A percentile compares a stretch with the other conserved stretches of the same genome.
These are phyloP conservation scores for Stachybotrys chlorohalonatus DNA, from an alignment of 2,329 filamentous ascomycete species.

Conservation along the genomic window DNA sequence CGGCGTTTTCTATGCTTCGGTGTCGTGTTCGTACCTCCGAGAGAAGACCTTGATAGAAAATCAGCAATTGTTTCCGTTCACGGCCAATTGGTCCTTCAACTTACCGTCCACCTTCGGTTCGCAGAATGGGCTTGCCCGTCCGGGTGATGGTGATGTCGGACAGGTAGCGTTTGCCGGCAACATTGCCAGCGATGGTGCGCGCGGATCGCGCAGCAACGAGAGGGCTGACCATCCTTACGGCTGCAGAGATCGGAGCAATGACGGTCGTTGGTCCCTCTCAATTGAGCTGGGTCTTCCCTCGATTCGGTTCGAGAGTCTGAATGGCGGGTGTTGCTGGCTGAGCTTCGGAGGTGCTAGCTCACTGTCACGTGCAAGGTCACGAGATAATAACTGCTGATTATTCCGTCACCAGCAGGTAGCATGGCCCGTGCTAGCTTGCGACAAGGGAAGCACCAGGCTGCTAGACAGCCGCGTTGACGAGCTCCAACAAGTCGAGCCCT, in stretches of 20 bases:
- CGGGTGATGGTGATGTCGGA: slow-evolving; percentile 89
- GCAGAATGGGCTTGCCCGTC: slow-evolving; percentile 91
- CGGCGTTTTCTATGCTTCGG: slow-evolving; percentile 1
- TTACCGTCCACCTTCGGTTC: slow-evolving; percentile 82
- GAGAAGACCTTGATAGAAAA: slow-evolving; percentile 56
- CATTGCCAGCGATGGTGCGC: slow-evolving; percentile 34
- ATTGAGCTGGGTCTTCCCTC: slow-evolving; percentile 16
- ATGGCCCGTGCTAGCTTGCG: slow-evolving; percentile 13
- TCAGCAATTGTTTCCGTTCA: slow-evolving; percentile 14
- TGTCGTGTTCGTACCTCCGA: slow-evolving; percentile 58
- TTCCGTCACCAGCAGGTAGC: neutral
- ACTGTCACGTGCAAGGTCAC: slow-evolving; percentile 17
- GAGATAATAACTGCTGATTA: slow-evolving; percentile 2
- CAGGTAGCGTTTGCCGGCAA: slow-evolving; percentile 42
- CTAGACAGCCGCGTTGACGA: slow-evolving; percentile 26
- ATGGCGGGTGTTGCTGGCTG: slow-evolving; percentile 8
- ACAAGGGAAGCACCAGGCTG: slow-evolving; percentile 26
- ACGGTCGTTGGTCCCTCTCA: slow-evolving; percentile 19
- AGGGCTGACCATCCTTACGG: slow-evolving; percentile 45
- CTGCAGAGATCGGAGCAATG: slow-evolving; percentile 16
- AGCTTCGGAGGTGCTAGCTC: slow-evolving; percentile 14
- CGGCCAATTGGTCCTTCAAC: slow-evolving; percentile 22
- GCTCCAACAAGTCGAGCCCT: neutral
- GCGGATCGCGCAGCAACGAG: slow-evolving; percentile 47
- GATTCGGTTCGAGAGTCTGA: slow-evolving; percentile 15